phyloP scores from a whole-genome alignment of 148 eudicot species.

The Vaccinium darrowii region DNA sequence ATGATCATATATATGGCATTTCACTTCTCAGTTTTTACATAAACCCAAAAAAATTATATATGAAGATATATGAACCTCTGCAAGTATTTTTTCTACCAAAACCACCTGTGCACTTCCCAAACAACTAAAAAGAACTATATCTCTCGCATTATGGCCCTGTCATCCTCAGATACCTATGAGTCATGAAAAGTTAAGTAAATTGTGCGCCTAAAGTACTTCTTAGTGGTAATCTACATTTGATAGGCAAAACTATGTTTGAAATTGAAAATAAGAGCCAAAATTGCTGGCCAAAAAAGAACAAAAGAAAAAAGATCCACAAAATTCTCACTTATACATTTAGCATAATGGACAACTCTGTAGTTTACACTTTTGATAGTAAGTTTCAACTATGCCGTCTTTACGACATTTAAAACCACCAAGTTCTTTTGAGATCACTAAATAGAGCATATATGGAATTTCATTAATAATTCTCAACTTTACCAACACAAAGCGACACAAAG shows the following conservation, averaged over 20 bases:
- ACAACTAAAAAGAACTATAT: not conserved
- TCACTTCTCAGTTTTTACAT: not conserved
- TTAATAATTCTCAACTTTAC: not conserved
- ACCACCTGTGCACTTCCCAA: not conserved
- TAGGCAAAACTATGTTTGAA: not conserved
- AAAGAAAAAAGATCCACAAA: not conserved
- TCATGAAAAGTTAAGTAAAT: not conserved
- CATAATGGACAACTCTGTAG: too few relatives aligned
- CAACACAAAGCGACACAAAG: not conserved
- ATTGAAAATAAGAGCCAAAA: not conserved
- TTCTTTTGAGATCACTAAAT: not conserved
- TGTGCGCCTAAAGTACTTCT: not conserved
- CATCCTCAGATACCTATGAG: not conserved
- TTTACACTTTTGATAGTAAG: not conserved
- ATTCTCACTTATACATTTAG: not conserved
- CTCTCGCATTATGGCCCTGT: not conserved
- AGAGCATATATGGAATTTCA: not conserved
- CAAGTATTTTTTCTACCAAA: not conserved
- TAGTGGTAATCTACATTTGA: not conserved
- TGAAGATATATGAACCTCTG: not conserved
- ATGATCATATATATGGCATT: not conserved
- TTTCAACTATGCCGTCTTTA: not conserved
- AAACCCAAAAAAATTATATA: not conserved
- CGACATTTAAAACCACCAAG: not conserved
- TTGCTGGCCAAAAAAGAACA: not conserved